These are phyloP conservation scores for Leishmania guyanensis DNA, from an alignment of 208 protist genomes.

Conservation along the genomic window DNA sequence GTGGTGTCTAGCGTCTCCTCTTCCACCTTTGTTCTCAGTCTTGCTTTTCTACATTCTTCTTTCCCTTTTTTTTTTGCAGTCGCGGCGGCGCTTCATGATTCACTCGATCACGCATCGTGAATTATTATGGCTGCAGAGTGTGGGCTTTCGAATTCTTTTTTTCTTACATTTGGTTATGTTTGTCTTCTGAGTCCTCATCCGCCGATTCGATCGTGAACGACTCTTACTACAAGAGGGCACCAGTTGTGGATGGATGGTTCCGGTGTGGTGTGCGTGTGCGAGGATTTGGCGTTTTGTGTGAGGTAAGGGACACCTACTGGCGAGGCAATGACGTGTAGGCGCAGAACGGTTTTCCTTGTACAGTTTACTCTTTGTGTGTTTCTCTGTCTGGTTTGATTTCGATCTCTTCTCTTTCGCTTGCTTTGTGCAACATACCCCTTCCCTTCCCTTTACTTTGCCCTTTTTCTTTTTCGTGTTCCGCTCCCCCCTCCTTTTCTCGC, in stretches of 20 bases:
- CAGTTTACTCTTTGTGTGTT: background rate
- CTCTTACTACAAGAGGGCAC: background rate
- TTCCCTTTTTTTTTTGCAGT: background rate
- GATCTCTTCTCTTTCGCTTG: too few relatives aligned
- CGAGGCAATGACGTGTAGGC: background rate
- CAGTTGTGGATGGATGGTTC: background rate
- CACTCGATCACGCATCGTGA: background rate
- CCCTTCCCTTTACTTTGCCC: background rate
- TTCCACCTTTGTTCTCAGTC: background rate
- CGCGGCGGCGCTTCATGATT: background rate
- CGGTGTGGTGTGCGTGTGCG: background rate
- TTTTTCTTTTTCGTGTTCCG: background rate
- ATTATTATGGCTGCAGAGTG: background rate
- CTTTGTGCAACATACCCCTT: background rate
- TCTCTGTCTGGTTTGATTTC: background rate
- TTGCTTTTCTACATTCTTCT: background rate
- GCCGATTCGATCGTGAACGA: background rate
- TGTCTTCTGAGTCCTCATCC: conserved; percentile 3
- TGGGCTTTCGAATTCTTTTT: background rate
- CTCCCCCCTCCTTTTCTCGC: background rate
- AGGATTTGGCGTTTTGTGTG: background rate
- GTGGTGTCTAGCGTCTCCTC: background rate
- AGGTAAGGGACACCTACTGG: background rate
- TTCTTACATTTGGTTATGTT: background rate
- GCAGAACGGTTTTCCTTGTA: background rate